Base-by-base conservation (phyloP, 169 alveolate genomes). In the Plasmodium sp. region DNA sequence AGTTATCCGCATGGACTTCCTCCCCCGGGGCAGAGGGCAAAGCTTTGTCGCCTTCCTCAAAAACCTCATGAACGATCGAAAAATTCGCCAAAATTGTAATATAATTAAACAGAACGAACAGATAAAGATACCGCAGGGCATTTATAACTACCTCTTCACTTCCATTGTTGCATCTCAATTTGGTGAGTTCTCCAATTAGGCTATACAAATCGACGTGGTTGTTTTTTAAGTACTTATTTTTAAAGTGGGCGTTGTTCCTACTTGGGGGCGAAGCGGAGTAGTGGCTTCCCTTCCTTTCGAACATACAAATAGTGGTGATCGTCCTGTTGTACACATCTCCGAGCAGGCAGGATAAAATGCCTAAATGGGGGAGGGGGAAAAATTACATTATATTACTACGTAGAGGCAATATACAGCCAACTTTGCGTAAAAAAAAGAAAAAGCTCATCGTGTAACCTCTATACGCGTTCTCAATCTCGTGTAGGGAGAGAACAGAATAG, bases 321-420 rank as follows among this genome's bases (percentile, higher is more conserved):
- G 93, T 84, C 79, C 67, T 41, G 41, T 84, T 84, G 58, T 84
- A 84, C 39, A 84, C 36, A 34, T 84, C 84, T n/a, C 93, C 93
- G n/a, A 84, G 56, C 27, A 84, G 56, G 39, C 84, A 84, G 22
- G 93, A 73, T 48, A 84, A 31, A 22, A 84, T 84, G 22, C 93
- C 93, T 84, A 31, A 41, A 83, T 3, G 62, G 45, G 34, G 18
- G 31, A 14, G 16, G n/a, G 71, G 43, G 3, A 36, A 83, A 33
- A 56, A 83, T 18, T 33, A 83, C 3, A 83, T 33, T 83, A 16
- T 56, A 22, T 12, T 51, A 12, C 62, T 51, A 51, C 22, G 4
- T 22, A 51, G 22, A 5, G 7, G 16, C 22, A 51, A 51, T 51
- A 6, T 16, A 14, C 9, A 18, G 16, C 62, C 6, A 51, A 16